Evolutionary conservation across 805 yeast genomes (phyloP).

Genomic region (Myxozyma mucilagina): DNA sequence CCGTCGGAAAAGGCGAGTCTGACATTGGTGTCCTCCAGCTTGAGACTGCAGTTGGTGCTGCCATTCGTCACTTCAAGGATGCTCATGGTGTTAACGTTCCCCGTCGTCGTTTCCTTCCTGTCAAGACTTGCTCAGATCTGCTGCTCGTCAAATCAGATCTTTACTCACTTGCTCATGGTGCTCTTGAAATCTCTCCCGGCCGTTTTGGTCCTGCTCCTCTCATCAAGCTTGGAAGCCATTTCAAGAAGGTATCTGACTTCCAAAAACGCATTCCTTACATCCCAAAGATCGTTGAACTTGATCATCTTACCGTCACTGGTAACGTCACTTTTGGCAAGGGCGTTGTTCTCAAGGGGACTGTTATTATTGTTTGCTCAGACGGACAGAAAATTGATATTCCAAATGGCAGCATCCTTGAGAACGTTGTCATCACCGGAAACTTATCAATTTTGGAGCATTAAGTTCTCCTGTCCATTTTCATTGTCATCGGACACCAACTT

Average conservation of each 20-base stretch:
- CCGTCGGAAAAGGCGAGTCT: conserved; percentile 42
- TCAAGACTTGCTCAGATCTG: conserved; percentile 94
- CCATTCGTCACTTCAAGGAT: conserved; percentile 89
- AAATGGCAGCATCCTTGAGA: conserved; percentile 90
- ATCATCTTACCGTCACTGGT: conserved; percentile 96
- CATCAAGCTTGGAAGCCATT: conserved; percentile 93
- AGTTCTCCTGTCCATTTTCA: neutral
- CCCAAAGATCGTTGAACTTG: conserved; percentile 94
- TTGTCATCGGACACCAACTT: too few species aligned
- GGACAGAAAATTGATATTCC: conserved; percentile 97
- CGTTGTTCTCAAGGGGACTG: conserved; percentile 93
- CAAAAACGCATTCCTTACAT: conserved; percentile 88
- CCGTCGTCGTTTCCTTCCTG: conserved; percentile 96
- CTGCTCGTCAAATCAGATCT: conserved; percentile 92
- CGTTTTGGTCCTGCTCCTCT: conserved; percentile 91
- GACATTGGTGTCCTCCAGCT: conserved; percentile 79
- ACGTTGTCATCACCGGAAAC: conserved; percentile 96
- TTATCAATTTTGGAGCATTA: conserved; percentile 90
- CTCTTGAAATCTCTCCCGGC: conserved; percentile 75
- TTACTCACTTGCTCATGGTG: conserved; percentile 88
- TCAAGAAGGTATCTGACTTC: conserved; percentile 92
- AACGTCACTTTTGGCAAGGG: conserved; percentile 88
- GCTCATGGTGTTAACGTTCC: conserved; percentile 99
- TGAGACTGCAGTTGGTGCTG: conserved; percentile 99
- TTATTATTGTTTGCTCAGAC: conserved; percentile 94